Conservation (phyloP, 352 stramenopile genomes). For the Phytopythium helicoides region DNA sequence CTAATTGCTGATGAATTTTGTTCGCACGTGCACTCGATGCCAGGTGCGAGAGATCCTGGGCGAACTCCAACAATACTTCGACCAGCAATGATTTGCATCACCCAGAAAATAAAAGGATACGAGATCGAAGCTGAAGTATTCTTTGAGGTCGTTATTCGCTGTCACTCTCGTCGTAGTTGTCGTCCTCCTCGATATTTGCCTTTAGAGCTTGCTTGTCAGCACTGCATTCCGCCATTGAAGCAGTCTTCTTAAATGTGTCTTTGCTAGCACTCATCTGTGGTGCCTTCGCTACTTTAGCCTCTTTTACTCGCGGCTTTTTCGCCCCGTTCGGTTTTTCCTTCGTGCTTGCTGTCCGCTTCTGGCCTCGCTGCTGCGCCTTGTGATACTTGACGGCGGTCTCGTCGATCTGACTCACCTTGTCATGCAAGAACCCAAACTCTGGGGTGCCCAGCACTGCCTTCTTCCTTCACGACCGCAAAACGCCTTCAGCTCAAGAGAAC, state of each 20-base stretch:
- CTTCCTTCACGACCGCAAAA: slow-evolving; percentile 35
- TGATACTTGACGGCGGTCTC: slow-evolving; percentile 63
- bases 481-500: slow-evolving; percentile 1
- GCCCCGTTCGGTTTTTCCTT: slow-evolving; percentile 8
- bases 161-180: slow-evolving; percentile 76
- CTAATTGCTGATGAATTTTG: no score
- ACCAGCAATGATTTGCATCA: no score
- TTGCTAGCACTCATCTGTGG: no score
- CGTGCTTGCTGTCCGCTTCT: slow-evolving; percentile 17
- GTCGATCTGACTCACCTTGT: slow-evolving; percentile 53
- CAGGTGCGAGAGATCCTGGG: not conserved
- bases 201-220: slow-evolving; percentile 2
- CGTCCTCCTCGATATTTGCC: slow-evolving; percentile 58
- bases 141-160: slow-evolving; percentile 50
- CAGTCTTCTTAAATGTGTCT: slow-evolving; percentile 1
- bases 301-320: slow-evolving; percentile 21
- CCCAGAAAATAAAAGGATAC: not conserved
- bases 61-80: not conserved
- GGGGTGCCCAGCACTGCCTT: slow-evolving; percentile 36
- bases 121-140: no score
- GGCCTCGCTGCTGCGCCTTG: slow-evolving; percentile 22
- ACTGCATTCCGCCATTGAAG: slow-evolving; percentile 1
- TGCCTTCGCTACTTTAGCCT: slow-evolving; percentile 7
- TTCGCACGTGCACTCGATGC: no score
- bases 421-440: slow-evolving; percentile 51